Conservation (phyloP, 768 basidiomycete genomes). For the Boletus patriciae region DNA sequence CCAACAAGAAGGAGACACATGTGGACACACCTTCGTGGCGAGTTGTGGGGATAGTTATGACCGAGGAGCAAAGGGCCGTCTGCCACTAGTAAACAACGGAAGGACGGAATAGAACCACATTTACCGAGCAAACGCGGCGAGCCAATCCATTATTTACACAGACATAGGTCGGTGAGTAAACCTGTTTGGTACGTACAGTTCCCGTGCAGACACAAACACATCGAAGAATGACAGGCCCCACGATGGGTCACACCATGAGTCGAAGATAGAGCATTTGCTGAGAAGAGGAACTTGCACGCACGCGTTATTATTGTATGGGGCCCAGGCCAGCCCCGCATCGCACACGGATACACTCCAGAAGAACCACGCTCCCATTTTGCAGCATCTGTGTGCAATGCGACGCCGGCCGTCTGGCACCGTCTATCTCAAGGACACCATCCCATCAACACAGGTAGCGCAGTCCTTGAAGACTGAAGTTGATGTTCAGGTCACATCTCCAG, state of each 20-base stretch:
- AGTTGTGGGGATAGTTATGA: neutral
- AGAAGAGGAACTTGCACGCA: neutral
- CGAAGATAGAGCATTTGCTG: neutral
- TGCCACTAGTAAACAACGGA: neutral
- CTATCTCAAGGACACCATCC: neutral
- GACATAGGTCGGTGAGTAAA: neutral
- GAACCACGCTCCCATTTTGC: slow-evolving; percentile 18
- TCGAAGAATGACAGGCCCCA: neutral
- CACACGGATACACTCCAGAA: slow-evolving; percentile 11
- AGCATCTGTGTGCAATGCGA: neutral
- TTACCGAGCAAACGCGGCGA: neutral
- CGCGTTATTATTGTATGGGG: no score
- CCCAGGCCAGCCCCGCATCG: neutral
- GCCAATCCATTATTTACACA: neutral
- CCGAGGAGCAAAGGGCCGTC: no score
- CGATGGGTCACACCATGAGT: neutral
- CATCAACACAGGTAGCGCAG: neutral
- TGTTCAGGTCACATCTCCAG: neutral
- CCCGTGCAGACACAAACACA: neutral
- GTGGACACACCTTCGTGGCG: no score
- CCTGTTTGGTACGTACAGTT: neutral
- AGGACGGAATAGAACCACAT: neutral
- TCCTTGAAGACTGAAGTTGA: neutral
- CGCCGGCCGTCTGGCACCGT: neutral
- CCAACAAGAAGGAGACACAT: neutral